Percentiles rank a stretch among this genome's conserved stretches.
Evolutionary conservation across 257 asterid species (phyloP).

Genomic region (Nicotiana benthamiana): DNA sequence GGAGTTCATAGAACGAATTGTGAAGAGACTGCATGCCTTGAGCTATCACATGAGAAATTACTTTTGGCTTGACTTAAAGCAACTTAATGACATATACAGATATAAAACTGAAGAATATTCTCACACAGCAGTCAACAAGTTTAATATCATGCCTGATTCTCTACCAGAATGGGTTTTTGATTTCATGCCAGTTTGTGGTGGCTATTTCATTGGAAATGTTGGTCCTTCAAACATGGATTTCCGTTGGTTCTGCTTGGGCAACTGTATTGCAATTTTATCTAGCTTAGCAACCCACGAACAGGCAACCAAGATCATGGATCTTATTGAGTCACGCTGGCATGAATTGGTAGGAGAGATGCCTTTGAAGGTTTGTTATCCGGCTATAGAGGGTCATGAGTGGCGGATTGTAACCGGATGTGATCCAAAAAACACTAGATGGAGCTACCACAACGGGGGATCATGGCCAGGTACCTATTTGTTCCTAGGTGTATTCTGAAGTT

Average conservation of each 20-base stretch:
- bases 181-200: constrained; percentile 60
- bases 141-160: constrained; percentile 66
- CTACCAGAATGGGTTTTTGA: constrained; percentile 71
- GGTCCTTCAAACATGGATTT: constrained; percentile 68
- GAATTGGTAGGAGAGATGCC: constrained; percentile 76
- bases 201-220: constrained; percentile 61
- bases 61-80: constrained; percentile 65
- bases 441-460: constrained; percentile 69
- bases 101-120: constrained; percentile 69
- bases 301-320: constrained; percentile 57
- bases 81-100: constrained; percentile 56
- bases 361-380: constrained; percentile 69
- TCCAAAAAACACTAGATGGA: constrained; percentile 70
- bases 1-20: constrained; percentile 48
- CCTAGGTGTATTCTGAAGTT: not conserved
- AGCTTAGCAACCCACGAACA: constrained; percentile 58
- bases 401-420: constrained; percentile 54
- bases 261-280: constrained; percentile 59
- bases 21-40: constrained; percentile 58
- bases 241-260: constrained; percentile 69
- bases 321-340: constrained; percentile 61
- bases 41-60: constrained; percentile 69
- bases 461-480: constrained; percentile 48
- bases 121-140: constrained; percentile 71
- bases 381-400: constrained; percentile 66